phyloP scores from a whole-genome alignment of 73 alveolate genomes.

The Uronychia binucleata region DNA sequence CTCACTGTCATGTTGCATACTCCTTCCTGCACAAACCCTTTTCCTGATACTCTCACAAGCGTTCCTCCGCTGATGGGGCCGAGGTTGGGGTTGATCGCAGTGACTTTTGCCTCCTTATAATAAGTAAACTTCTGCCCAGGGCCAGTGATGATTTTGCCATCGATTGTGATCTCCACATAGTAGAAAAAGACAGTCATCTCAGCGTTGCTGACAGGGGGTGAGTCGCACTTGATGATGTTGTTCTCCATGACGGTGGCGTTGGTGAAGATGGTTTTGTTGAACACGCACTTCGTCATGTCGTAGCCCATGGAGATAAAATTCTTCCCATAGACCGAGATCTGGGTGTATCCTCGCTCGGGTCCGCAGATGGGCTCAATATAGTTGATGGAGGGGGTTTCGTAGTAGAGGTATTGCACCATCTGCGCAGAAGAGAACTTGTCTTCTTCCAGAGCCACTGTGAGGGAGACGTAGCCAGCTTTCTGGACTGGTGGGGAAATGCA shows the following conservation, averaged over 20 bases:
- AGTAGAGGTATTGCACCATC: constrained; percentile 79
- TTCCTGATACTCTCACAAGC: constrained; percentile 71
- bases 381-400: constrained; percentile 75
- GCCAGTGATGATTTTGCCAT: constrained; percentile 76
- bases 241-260: constrained; percentile 88
- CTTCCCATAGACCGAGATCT: constrained; percentile 84
- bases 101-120: constrained; percentile 74
- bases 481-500: constrained; percentile 84
- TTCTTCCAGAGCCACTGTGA: constrained; percentile 80
- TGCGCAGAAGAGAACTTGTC: constrained; percentile 78
- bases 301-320: constrained; percentile 85
- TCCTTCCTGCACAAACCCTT: constrained; percentile 78
- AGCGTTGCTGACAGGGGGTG: constrained; percentile 80
- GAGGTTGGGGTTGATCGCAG: constrained; percentile 71
- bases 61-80: constrained; percentile 96
- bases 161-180: constrained; percentile 68
- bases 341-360: constrained; percentile 90
- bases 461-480: constrained; percentile 83
- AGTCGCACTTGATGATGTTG: constrained; percentile 84
- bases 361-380: constrained; percentile 89
- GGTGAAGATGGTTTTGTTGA: constrained; percentile 71
- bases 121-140: constrained; percentile 75
- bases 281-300: constrained; percentile 75
- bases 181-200: constrained; percentile 40
- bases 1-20: constrained; percentile 92